Percentiles rank a stretch among this genome's conserved stretches.
Conservation (phyloP, 2,329 filamentous ascomycete species). For the Cladobotryum protrusum region DNA sequence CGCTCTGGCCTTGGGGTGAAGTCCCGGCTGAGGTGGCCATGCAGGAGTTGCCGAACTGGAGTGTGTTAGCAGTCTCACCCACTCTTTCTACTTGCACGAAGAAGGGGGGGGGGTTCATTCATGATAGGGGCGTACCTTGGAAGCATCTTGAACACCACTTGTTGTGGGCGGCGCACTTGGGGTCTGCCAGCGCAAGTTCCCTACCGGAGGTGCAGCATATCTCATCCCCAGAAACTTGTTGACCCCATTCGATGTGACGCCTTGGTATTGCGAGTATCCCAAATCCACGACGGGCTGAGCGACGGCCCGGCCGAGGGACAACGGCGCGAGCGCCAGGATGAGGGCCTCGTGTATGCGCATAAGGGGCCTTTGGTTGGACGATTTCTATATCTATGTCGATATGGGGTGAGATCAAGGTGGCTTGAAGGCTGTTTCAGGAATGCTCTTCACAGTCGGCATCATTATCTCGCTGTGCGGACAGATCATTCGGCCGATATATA, state of each 20-base stretch:
- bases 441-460: too few species aligned
- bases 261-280: constrained; percentile 8
- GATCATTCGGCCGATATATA: too few species aligned
- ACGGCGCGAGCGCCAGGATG: neutral
- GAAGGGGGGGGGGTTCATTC: too few species aligned
- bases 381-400: too few species aligned
- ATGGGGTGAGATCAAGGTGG: too few species aligned
- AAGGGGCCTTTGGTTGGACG: too few species aligned
- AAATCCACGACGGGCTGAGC: constrained; percentile 4
- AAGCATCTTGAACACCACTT: constrained; percentile 4
- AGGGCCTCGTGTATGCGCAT: constrained; percentile 1
- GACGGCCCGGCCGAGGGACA: constrained; percentile 1
- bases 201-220: constrained; percentile 18
- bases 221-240: constrained; percentile 27
- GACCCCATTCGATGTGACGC: constrained; percentile 15
- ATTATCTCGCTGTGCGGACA: too few species aligned
- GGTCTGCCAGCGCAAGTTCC: constrained; percentile 3
- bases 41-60: constrained; percentile 4
- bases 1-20: constrained; percentile 18
- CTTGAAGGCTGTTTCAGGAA: too few species aligned
- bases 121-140: constrained; percentile 1
- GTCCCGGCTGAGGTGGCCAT: constrained; percentile 2
- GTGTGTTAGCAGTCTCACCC: neutral
- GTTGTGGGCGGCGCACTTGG: constrained; percentile 7
- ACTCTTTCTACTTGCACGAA: too few species aligned